phyloP scores from a whole-genome alignment of 139 green algal genomes.

The Chlorella sp. region DNA sequence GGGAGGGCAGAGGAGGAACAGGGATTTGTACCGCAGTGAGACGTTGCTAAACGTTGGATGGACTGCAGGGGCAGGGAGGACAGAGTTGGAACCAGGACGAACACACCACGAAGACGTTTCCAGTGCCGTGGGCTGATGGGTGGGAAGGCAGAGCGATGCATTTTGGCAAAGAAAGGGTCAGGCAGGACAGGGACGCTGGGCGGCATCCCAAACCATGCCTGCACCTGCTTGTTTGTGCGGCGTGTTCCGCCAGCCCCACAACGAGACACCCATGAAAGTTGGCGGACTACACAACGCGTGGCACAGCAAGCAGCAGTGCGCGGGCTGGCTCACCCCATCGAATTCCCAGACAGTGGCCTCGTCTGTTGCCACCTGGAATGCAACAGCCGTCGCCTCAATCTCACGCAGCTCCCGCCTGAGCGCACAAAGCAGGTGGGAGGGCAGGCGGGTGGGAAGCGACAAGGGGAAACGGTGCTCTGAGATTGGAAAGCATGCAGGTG shows the following conservation, averaged over 20 bases:
- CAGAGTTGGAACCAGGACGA: background rate
- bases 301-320: background rate
- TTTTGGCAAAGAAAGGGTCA: too few relatives aligned
- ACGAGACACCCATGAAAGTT: too few relatives aligned
- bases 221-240: background rate
- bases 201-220: background rate
- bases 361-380: constrained; percentile 50
- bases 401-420: constrained; percentile 77
- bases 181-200: too few relatives aligned
- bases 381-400: constrained; percentile 80
- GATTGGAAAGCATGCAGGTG: background rate
- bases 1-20: background rate
- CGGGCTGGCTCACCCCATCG: background rate
- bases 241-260: too few relatives aligned
- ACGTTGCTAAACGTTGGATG: constrained; percentile 6
- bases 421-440: background rate
- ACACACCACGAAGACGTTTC: too few relatives aligned
- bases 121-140: too few relatives aligned
- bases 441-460: background rate
- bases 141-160: too few relatives aligned
- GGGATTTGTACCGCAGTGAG: background rate
- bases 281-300: background rate
- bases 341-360: constrained; percentile 13
- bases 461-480: background rate
- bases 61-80: constrained; percentile 4